Evolutionary conservation across 345 rosid species (phyloP), one percentile per base, ranked within the genome.

Genomic region (Gossypium mustelinum): DNA sequence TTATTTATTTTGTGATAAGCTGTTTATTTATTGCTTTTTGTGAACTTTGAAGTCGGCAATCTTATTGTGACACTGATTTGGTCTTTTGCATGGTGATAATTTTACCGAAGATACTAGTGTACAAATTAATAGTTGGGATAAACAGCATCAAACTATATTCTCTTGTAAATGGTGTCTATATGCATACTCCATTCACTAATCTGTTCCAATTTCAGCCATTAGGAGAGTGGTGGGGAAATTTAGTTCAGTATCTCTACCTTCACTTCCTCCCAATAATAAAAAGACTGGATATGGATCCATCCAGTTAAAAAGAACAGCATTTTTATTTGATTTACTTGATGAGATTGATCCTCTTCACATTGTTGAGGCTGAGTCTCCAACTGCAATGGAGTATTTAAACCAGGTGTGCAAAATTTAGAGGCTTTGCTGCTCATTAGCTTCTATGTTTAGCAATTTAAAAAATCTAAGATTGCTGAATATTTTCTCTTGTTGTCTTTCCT

Each of bases 321-420:
- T 74, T 68, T 81, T 94, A 72, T 84, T 90, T 79, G 87, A 89
- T 82, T 83, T 85, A 45, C 80, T 86, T 45, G 76, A 79, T 70
- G 73, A 45, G 76, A 52, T 80, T 27, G 85, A 87, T 82, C 81
- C 86, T 75, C 76, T 75, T 16, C 72, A 86, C 71, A 84, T 81
- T 72, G 81, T 84, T 44, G 81, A 78, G 64, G 86, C 92, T 43
- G 52, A 82, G 59, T 81, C 86, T 71, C 97, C 97, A 54, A 64
- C 85, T 59, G 81, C 95, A 20, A 90, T 94, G 97, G 98, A 94
- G 83, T 84, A 87, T 81, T 82, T 82, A 13, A 93, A 93, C 68
- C 97, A 92, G 92, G 97, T 92, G 74, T 56, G 76, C 72, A 29
- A 56, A 11, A 62, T 66, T 77, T 65, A 10, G 25, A 25, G 41